These are phyloP conservation scores for Trametes meyenii DNA, from an alignment of 768 basidiomycete species.

Conservation along the genomic window DNA sequence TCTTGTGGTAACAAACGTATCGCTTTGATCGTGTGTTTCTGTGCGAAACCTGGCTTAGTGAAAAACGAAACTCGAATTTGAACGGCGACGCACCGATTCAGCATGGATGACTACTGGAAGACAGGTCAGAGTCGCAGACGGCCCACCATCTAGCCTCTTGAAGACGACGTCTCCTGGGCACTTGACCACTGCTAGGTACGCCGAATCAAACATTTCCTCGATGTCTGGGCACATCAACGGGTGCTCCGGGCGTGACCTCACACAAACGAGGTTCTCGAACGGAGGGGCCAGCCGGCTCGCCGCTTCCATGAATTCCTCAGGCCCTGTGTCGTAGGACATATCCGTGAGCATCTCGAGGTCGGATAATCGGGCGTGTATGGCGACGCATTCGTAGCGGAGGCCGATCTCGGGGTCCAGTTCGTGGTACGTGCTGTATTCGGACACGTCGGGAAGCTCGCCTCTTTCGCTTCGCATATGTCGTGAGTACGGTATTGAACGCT, in stretches of 20 bases:
- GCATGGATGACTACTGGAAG: no score
- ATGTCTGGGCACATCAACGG: conserved; percentile 41
- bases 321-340: conserved; percentile 42
- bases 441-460: conserved; percentile 33
- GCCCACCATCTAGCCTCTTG: conserved; percentile 43
- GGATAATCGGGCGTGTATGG: conserved; percentile 44
- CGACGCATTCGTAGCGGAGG: conserved; percentile 49
- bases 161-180: conserved; percentile 45
- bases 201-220: conserved; percentile 45
- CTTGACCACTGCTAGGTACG: conserved; percentile 48
- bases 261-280: conserved; percentile 43
- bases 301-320: conserved; percentile 40
- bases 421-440: conserved; percentile 39
- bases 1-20: conserved; percentile 26
- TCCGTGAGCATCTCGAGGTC: conserved; percentile 48
- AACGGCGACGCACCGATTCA: no score
- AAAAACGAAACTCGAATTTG: no score
- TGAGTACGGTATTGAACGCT: background rate
- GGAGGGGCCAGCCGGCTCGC: conserved; percentile 41
- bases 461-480: background rate
- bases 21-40: conserved; percentile 20
- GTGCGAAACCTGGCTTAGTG: background rate
- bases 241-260: conserved; percentile 40
- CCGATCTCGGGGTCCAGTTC: conserved; percentile 47
- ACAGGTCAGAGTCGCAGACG: conserved; percentile 44